Conservation (phyloP, 768 basidiomycete genomes). For the Punctularia strigosozonata region DNA sequence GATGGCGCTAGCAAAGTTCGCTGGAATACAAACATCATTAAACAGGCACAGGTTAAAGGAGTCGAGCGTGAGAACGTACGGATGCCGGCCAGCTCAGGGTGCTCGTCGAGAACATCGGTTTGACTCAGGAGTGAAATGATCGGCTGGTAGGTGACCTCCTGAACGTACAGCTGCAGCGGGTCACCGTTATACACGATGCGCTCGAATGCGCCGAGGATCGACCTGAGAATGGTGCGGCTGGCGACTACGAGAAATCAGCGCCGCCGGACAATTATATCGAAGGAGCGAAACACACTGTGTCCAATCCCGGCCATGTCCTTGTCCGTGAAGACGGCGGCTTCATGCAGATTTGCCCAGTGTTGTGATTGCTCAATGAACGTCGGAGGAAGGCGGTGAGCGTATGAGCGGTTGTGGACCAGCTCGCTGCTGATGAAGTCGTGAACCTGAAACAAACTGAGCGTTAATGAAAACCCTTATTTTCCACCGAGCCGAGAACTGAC, state of each 20-base stretch:
- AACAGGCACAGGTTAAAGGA: not conserved
- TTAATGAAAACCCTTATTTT: not conserved
- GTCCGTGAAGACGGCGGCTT: conserved; percentile 62
- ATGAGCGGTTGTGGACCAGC: conserved; percentile 73
- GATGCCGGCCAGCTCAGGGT: conserved; percentile 50
- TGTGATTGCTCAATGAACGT: conserved; percentile 64
- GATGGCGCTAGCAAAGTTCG: conserved; percentile 62
- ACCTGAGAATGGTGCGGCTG: conserved; percentile 66
- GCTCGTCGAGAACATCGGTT: conserved; percentile 44
- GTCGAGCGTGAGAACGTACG: conserved; percentile 35
- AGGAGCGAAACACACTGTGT: conserved; percentile 50
- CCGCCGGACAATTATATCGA: not conserved
- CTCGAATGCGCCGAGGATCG: conserved; percentile 59
- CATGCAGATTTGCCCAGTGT: conserved; percentile 69
- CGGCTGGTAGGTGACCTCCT: conserved; percentile 81
- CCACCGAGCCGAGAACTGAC: conserved; percentile 27
- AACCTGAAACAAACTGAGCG: conserved; percentile 30
- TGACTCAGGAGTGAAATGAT: conserved; percentile 84
- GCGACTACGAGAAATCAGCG: conserved; percentile 42
- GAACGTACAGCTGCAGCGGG: conserved; percentile 66
- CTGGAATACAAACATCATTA: conserved; percentile 20
- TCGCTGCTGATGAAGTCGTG: conserved; percentile 71
- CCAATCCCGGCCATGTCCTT: conserved; percentile 52
- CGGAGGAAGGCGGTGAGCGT: conserved; percentile 71
- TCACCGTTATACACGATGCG: conserved; percentile 72